These are phyloP conservation scores for Carex arenaria DNA, from an alignment of 202 grass and related monocot species.

Conservation along the genomic window DNA sequence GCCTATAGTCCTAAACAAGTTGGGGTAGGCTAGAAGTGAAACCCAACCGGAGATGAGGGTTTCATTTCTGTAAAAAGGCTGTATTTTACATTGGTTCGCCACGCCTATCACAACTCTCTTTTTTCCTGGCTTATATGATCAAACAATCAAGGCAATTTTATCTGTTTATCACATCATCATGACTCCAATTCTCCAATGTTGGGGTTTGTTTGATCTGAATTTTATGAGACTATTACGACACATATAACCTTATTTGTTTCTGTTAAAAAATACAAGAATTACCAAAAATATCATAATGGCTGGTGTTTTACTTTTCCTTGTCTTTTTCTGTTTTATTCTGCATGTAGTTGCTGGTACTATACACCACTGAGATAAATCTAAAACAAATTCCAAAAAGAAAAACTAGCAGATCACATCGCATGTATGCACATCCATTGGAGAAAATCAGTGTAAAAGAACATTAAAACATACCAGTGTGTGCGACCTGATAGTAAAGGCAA, in stretches of 20 bases:
- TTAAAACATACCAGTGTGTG: constrained; percentile 56
- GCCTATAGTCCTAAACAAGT: too few relatives aligned
- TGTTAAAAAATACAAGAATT: not conserved
- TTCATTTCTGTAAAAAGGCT: too few relatives aligned
- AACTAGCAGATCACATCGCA: not conserved
- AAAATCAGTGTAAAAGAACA: not conserved
- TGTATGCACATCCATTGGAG: not conserved
- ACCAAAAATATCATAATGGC: not conserved
- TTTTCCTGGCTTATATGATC: constrained; percentile 43
- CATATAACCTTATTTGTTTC: not conserved
- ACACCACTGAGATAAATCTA: not conserved
- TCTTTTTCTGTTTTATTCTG: too few relatives aligned
- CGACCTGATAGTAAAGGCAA: constrained; percentile 49
- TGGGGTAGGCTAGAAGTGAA: too few relatives aligned
- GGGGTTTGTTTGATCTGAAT: not conserved
- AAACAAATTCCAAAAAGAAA: not conserved
- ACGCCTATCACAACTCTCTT: too few relatives aligned
- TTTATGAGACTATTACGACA: not conserved
- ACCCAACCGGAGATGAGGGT: too few relatives aligned
- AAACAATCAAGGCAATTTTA: constrained; percentile 59
- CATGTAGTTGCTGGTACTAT: not conserved
- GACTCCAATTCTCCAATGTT: not conserved
- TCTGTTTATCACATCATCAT: constrained; percentile 7
- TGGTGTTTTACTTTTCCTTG: not conserved
- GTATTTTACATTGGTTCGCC: too few relatives aligned